Evolutionary conservation across 805 yeast species (phyloP).

Genomic region (Pichia heedii): DNA sequence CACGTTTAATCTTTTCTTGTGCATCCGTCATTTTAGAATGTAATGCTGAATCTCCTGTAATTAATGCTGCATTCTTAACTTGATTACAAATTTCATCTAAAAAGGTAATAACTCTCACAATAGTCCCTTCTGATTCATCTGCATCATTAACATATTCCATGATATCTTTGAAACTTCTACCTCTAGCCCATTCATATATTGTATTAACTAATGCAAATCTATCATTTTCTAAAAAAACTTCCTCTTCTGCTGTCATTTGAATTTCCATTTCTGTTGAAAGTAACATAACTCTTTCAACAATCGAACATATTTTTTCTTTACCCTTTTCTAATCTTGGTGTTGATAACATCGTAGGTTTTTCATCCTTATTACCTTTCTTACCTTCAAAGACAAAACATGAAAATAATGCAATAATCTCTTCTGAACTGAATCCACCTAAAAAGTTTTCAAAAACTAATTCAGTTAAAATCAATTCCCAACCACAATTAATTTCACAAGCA

Average conservation of each 20-base stretch:
- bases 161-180: slow-evolving; percentile 82
- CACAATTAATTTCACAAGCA: slow-evolving; percentile 77
- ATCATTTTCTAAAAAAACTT: slow-evolving; percentile 70
- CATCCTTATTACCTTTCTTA: slow-evolving; percentile 37
- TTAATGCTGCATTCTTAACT: slow-evolving; percentile 86
- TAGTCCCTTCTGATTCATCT: slow-evolving; percentile 68
- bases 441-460: slow-evolving; percentile 88
- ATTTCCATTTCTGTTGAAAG: slow-evolving; percentile 65
- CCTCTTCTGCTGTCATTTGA: slow-evolving; percentile 72
- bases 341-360: slow-evolving; percentile 33
- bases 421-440: slow-evolving; percentile 87
- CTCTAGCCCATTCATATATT: slow-evolving; percentile 97
- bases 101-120: slow-evolving; percentile 90
- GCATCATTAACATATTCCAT: slow-evolving; percentile 84
- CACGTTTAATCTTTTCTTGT: slow-evolving; percentile 91
- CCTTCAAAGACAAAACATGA: slow-evolving; percentile 95
- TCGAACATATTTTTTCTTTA: slow-evolving; percentile 53
- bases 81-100: slow-evolving; percentile 93
- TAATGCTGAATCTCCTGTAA: slow-evolving; percentile 87
- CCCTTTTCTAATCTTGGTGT: slow-evolving; percentile 81
- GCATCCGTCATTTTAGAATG: slow-evolving; percentile 87
- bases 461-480: slow-evolving; percentile 84
- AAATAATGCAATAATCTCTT: slow-evolving; percentile 90
- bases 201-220: slow-evolving; percentile 88
- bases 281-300: slow-evolving; percentile 52